These are phyloP conservation scores for Hypoxylon sp. DNA, from an alignment of 2,329 filamentous ascomycete genomes.

Conservation along the genomic window DNA sequence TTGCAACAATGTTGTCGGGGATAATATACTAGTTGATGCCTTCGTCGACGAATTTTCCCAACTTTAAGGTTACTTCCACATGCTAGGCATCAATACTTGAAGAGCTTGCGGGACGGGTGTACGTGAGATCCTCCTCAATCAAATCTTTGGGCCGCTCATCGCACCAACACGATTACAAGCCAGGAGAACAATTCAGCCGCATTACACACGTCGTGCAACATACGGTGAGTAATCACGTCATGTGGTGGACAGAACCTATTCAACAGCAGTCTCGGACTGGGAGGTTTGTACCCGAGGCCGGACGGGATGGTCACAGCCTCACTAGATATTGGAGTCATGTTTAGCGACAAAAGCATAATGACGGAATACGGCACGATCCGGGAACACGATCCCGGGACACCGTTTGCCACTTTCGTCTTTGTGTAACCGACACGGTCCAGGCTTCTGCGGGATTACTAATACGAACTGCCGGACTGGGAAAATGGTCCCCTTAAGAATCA, in stretches of 20 bases:
- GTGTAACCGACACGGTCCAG: not conserved
- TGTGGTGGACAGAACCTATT: not conserved
- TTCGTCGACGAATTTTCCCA: not conserved
- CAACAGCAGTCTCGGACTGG: not conserved
- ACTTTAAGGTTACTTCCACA: not conserved
- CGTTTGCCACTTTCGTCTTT: not conserved
- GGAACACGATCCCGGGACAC: not conserved
- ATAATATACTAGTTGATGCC: not conserved
- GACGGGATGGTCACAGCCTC: not conserved
- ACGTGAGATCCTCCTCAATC: not conserved
- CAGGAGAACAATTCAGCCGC: not conserved
- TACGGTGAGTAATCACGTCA: not conserved
- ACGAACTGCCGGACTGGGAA: not conserved
- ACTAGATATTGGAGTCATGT: not conserved
- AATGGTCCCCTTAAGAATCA: not conserved
- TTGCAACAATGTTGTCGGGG: not conserved
- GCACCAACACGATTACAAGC: no score
- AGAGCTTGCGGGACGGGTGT: not conserved
- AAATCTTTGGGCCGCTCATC: not conserved
- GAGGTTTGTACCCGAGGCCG: not conserved
- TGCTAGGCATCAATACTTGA: not conserved
- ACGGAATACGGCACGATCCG: not conserved
- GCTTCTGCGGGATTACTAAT: not conserved
- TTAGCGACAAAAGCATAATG: not conserved
- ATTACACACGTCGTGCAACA: not conserved